Base-by-base conservation (phyloP, 129 eudicot genomes). In the Kitagawia praeruptora region DNA sequence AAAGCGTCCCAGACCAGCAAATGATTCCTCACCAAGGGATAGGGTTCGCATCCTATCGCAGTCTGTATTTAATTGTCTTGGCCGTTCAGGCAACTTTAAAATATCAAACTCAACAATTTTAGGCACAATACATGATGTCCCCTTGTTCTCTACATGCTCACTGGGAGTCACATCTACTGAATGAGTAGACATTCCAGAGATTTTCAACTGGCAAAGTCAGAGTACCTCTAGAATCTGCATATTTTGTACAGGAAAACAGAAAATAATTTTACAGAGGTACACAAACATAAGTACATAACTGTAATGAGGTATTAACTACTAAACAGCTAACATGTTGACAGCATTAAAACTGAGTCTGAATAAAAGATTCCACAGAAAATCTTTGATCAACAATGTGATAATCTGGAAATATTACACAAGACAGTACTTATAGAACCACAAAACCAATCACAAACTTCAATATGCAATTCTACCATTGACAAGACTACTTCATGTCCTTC, bases 1-100 rank as follows among this genome's bases (percentile, higher is more conserved):
- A 14, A 78, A 44, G 14, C 78, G 79, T 58, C 84, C 63, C 58
- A 90, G 80, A 44, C 89, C 96, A 72, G 81, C 75, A 41, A 94
- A 88, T 14, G 93, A 85, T 80, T 85, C 84, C 72, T 87, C 93
- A 64, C 88, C 93, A 27, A 77, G 85, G 45, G 97, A 92, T 78
- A 2, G 4, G 66, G 12, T 10, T 56, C 9, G 3, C 66, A 56
- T 13, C 66, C 83, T 83, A 64, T 92, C 96, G 73, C 97, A 80
- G 53, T 88, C 97, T 69, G 85, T 80, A 74, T 85, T 91, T 88
- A 91, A 82, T 71, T 63, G 66, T 74, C 87, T 87, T 1, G 97
- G 98, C 81, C 87, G 83, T 47, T 87, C 83, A 8, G 84, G 79
- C 15, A 94, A 82, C 81, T 85, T 94, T 38, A 91, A 92, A 72